Base-by-base conservation (phyloP, 176 grass and related monocot species). In the Oryza rufipogon region DNA sequence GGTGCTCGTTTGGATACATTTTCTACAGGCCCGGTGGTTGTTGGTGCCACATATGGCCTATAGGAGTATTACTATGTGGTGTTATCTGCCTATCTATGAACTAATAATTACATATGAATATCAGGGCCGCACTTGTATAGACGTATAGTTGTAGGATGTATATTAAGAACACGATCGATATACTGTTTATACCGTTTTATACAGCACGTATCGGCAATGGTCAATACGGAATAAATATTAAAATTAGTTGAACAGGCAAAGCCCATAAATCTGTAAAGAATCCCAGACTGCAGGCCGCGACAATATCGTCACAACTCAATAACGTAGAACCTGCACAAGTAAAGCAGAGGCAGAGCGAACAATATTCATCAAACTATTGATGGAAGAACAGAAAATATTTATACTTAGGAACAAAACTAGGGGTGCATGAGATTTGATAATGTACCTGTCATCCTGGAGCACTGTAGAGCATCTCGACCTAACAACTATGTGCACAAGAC, bases 251-350 rank as follows among this genome's bases (percentile, higher is more conserved):
- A 52, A 42, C 66, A 52, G 67, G n/a, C n/a, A 25, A 45, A 5
- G 11, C 23, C 47, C 4, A 68, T 5, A 49, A 11, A 46, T 70
- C 14, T 85, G 49, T 49, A 9, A 42, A n/a, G 23, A 60, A 54
- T 61, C 68, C 46, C 73, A 11, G 73, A 79, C 48, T 38, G 9
- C 63, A 48, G 5, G 20, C 32, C 22, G 2, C 6, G 56, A 41
- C 34, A 22, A 64, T 64, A 6, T 46, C 23, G 28, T 34, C 16
- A 26, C 71, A n/a, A n/a, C 19, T 58, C 49, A n/a, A n/a, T 17
- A 44, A 5, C 41, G 56, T 20, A 74, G 17, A 78, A 77, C 63
- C 84, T 80, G 84, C n/a, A 56, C 39, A 64, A 32, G 70, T 12
- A 80, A 52, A 25, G 38, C 48, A 46, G 74, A 46, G 74, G 28